phyloP scores from a whole-genome alignment of 2,329 filamentous ascomycete genomes.

The Eutypa lata region DNA sequence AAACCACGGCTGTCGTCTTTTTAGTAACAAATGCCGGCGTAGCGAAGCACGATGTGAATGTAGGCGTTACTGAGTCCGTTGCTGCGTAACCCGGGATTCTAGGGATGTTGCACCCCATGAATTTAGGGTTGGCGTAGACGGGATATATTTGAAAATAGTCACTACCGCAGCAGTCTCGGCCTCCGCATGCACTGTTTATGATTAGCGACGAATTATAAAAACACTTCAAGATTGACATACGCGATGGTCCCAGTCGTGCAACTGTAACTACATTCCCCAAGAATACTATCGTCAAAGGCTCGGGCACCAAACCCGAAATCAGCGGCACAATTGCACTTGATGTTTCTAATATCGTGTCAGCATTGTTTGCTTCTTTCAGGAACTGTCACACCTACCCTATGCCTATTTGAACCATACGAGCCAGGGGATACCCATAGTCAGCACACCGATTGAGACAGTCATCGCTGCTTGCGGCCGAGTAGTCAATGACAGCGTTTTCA shows the following conservation, averaged over 20 bases:
- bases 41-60: conserved; percentile 9
- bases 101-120: conserved; percentile 41
- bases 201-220: background rate
- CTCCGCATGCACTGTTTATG: conserved; percentile 11
- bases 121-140: conserved; percentile 45
- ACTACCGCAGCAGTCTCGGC: conserved; percentile 12
- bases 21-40: background rate
- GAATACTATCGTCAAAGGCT: background rate
- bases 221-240: background rate
- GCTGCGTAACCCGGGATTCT: conserved; percentile 14
- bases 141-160: conserved; percentile 31
- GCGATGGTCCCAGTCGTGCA: background rate
- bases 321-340: background rate
- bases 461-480: background rate
- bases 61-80: background rate
- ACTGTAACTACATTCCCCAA: conserved; percentile 4
- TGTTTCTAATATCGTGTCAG: background rate
- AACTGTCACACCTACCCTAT: background rate
- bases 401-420: background rate
- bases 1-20: background rate
- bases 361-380: background rate
- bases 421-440: background rate
- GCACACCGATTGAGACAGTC: background rate
- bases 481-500: background rate
- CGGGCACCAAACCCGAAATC: background rate